phyloP scores from a whole-genome alignment of 805 yeast species.

The Kuraishia cidri region DNA sequence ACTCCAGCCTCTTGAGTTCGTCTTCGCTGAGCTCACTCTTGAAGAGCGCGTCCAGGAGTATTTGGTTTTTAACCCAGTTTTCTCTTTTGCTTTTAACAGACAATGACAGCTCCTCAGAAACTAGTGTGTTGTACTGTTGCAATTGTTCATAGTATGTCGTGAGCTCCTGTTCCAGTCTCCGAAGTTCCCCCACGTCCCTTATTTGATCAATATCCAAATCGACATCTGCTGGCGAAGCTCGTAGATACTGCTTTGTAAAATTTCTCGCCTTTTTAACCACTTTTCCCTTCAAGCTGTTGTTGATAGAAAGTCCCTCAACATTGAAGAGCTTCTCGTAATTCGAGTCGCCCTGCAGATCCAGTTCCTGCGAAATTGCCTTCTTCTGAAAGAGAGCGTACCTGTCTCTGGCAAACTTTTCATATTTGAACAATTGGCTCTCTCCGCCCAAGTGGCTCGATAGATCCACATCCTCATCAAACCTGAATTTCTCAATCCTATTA shows the following conservation, averaged over 20 bases:
- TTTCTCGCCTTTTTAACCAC: constrained; percentile 2
- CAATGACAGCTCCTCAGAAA: constrained; percentile 12
- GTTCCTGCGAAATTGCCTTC: background rate
- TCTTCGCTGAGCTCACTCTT: constrained; percentile 1
- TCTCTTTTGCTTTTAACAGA: constrained; percentile 9
- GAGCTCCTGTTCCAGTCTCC: constrained; percentile 8
- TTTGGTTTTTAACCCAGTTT: constrained; percentile 18
- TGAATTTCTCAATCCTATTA: constrained; percentile 8
- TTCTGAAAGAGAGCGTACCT: constrained; percentile 3
- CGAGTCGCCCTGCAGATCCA: constrained; percentile 5
- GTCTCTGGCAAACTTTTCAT: constrained; percentile 1
- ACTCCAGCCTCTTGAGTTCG: background rate
- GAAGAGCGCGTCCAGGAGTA: constrained; percentile 10
- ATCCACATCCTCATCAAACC: background rate
- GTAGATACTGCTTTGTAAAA: constrained; percentile 2
- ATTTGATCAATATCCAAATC: constrained; percentile 1
- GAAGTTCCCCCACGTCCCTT: constrained; percentile 8
- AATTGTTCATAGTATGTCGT: constrained; percentile 12
- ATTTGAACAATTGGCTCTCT: background rate
- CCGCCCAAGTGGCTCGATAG: background rate
- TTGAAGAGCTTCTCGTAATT: constrained; percentile 5
- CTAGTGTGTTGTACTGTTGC: constrained; percentile 6
- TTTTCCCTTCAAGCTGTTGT: constrained; percentile 6
- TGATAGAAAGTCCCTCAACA: constrained; percentile 8
- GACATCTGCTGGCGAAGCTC: constrained; percentile 7